These are phyloP conservation scores for Apiospora kogelbergensis DNA, from an alignment of 2,329 filamentous ascomycete species.

Conservation along the genomic window DNA sequence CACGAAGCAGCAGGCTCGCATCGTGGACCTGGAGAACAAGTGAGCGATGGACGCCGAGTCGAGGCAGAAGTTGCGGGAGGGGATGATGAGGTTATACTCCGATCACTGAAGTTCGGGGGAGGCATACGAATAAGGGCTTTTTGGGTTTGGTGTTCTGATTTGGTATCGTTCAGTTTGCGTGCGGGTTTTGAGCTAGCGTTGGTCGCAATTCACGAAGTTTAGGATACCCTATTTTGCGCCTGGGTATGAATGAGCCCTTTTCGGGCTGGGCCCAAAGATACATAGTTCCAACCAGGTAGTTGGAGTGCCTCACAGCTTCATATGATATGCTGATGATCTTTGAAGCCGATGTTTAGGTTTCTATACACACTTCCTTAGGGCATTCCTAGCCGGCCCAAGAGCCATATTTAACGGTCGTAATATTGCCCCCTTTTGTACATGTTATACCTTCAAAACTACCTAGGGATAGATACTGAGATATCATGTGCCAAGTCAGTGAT, in stretches of 20 bases:
- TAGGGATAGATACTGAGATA: too few relatives aligned
- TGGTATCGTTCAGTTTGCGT: neutral
- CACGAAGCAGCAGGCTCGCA: conserved; percentile 35
- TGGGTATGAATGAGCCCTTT: neutral
- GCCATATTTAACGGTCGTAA: too few relatives aligned
- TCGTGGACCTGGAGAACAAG: conserved; percentile 40
- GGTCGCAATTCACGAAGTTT: neutral
- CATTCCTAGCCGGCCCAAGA: neutral
- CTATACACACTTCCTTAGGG: neutral
- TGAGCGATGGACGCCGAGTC: conserved; percentile 31
- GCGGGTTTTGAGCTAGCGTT: neutral
- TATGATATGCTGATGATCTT: too few relatives aligned
- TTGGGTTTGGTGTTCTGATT: neutral
- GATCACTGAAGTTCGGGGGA: conserved; percentile 11
- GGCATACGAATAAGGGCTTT: neutral
- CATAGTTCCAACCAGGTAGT: neutral
- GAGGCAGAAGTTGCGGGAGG: conserved; percentile 38
- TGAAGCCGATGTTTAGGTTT: neutral
- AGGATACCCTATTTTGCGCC: neutral
- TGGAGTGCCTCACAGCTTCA: neutral
- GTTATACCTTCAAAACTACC: too few relatives aligned
- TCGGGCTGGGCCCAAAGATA: neutral
- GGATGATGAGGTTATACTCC: conserved; percentile 34
- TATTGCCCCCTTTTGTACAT: too few relatives aligned
- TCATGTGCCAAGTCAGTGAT: too few relatives aligned